These are phyloP conservation scores for Diaporthe destruens DNA, from an alignment of 2,329 filamentous ascomycete species.

Conservation along the genomic window DNA sequence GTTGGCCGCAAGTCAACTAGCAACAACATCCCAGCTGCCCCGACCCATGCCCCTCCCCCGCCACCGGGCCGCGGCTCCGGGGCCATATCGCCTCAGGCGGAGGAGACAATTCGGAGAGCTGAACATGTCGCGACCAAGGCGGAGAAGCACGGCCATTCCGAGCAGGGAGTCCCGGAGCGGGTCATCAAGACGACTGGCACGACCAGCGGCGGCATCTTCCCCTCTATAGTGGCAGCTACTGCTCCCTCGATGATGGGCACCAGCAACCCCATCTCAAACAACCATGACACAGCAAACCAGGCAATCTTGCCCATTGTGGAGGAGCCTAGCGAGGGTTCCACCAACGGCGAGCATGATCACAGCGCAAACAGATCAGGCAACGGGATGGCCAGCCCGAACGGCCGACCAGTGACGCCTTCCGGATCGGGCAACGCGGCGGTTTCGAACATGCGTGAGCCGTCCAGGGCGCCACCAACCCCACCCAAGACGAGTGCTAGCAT, in stretches of 20 bases:
- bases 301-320: constrained; percentile 84
- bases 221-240: constrained; percentile 41
- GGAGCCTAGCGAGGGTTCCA: constrained; percentile 84
- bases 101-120: constrained; percentile 57
- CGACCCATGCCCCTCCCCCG: constrained; percentile 60
- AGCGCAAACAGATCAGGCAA: constrained; percentile 55
- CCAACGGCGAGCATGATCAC: constrained; percentile 71
- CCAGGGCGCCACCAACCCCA: constrained; percentile 59
- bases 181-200: constrained; percentile 59
- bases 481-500: constrained; percentile 51
- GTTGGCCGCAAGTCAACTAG: constrained; percentile 49
- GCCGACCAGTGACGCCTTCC: constrained; percentile 57
- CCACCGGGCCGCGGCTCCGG: constrained; percentile 51
- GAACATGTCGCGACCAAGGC: constrained; percentile 53
- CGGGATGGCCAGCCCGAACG: constrained; percentile 49
- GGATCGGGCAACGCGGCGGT: constrained; percentile 53
- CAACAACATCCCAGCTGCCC: constrained; percentile 57
- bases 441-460: constrained; percentile 42
- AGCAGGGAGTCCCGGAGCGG: constrained; percentile 71
- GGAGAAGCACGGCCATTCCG: constrained; percentile 50
- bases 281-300: constrained; percentile 65
- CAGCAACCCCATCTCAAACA: constrained; percentile 44
- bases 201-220: constrained; percentile 42
- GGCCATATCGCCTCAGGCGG: constrained; percentile 53
- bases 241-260: constrained; percentile 38